Percentiles rank a stretch among this genome's conserved stretches.
These are phyloP conservation scores for Sporormia fimetaria DNA, from an alignment of 495 filamentous ascomycete species.

Conservation along the genomic window DNA sequence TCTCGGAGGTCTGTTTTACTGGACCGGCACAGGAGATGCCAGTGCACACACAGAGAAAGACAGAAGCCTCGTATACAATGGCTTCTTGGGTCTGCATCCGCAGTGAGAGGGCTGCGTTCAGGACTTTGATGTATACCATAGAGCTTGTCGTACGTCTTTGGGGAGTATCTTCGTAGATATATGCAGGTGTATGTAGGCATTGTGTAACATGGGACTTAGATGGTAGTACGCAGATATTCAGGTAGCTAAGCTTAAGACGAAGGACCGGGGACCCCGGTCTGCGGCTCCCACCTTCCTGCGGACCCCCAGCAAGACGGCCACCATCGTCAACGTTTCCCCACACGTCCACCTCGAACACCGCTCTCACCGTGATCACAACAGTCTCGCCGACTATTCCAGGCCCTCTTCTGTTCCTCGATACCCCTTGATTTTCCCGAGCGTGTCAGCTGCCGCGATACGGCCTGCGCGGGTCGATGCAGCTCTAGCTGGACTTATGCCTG, in stretches of 20 bases:
- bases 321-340: too few species aligned
- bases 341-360: too few species aligned
- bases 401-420: neutral
- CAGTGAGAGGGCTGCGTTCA: constrained; percentile 6
- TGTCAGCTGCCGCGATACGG: constrained; percentile 6
- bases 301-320: too few species aligned
- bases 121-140: constrained; percentile 3
- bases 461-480: constrained; percentile 19
- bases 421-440: neutral
- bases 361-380: too few species aligned
- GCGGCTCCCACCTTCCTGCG: too few species aligned
- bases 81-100: constrained; percentile 25
- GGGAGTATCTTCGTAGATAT: too few species aligned
- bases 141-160: too few species aligned
- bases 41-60: constrained; percentile 29
- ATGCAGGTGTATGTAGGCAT: too few species aligned
- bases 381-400: neutral
- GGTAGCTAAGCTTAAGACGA: too few species aligned
- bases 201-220: too few species aligned
- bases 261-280: too few species aligned
- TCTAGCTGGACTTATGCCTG: constrained; percentile 26
- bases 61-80: constrained; percentile 52
- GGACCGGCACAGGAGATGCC: constrained; percentile 75
- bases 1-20: constrained; percentile 81
- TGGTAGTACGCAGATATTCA: too few species aligned